phyloP scores from a whole-genome alignment of 768 basidiomycete genomes.

The Sutorius australiensis region DNA sequence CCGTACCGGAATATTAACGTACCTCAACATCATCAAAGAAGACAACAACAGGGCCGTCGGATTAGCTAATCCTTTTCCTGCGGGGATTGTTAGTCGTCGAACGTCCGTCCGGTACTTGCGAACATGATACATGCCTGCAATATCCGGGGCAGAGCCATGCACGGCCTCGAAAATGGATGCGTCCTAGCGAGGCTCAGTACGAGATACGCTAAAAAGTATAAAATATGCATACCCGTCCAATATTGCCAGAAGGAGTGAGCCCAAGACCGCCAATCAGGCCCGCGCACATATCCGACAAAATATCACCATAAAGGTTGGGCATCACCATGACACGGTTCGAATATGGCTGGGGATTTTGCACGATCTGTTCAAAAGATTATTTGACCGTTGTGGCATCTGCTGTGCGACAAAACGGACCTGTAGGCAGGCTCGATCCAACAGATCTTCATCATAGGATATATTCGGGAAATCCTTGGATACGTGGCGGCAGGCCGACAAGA shows the following conservation, averaged over 20 bases:
- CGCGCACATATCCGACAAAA: slow-evolving; percentile 97
- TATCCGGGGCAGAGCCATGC: slow-evolving; percentile 99
- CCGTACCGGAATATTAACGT: slow-evolving; percentile 25
- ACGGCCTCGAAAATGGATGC: slow-evolving; percentile 99
- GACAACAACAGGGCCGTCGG: slow-evolving; percentile 97
- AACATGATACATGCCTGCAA: slow-evolving; percentile 61
- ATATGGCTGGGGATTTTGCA: slow-evolving; percentile 90
- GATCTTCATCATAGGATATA: slow-evolving; percentile 92
- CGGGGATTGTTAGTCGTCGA: slow-evolving; percentile 4
- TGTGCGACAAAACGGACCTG: slow-evolving; percentile 47
- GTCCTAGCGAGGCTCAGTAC: slow-evolving; percentile 51
- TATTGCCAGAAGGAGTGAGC: slow-evolving; percentile 96
- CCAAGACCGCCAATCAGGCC: slow-evolving; percentile 98
- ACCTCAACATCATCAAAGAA: slow-evolving; percentile 98
- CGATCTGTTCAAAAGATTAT: slow-evolving; percentile 52
- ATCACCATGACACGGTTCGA: slow-evolving; percentile 99
- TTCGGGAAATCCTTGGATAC: slow-evolving; percentile 95
- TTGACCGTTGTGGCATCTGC: neutral
- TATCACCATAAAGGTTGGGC: slow-evolving; percentile 97
- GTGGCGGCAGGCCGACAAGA: slow-evolving; percentile 94
- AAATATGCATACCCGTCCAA: slow-evolving; percentile 68
- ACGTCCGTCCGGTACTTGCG: neutral
- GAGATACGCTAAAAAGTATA: slow-evolving; percentile 4
- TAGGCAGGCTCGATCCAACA: slow-evolving; percentile 94
- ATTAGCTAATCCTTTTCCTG: slow-evolving; percentile 91